Conservation (phyloP, 208 protist genomes). For the Trypanosoma cruzi region DNA sequence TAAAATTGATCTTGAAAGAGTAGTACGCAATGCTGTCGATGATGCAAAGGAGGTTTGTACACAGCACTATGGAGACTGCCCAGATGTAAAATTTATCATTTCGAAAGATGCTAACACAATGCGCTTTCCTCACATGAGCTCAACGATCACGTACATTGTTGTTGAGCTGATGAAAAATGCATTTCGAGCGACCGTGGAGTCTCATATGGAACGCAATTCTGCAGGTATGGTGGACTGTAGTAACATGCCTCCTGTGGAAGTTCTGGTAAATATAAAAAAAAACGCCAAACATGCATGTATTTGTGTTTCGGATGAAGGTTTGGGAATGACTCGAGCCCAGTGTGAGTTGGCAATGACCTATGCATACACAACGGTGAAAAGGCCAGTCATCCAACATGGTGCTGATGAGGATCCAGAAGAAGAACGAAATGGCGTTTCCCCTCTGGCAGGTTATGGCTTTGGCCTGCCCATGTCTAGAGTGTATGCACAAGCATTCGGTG, state of each 20-base stretch:
- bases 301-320: slow-evolving; percentile 82
- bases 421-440: slow-evolving; percentile 24
- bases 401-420: slow-evolving; percentile 26
- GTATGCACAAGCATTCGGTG: slow-evolving; percentile 94
- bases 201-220: slow-evolving; percentile 75
- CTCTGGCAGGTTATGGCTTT: slow-evolving; percentile 95
- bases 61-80: slow-evolving; percentile 88
- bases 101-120: slow-evolving; percentile 61
- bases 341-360: slow-evolving; percentile 91
- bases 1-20: slow-evolving; percentile 80
- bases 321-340: slow-evolving; percentile 76
- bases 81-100: slow-evolving; percentile 83
- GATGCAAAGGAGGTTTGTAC: slow-evolving; percentile 92
- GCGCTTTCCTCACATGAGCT: slow-evolving; percentile 92
- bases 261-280: slow-evolving; percentile 77
- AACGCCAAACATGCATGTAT: slow-evolving; percentile 82
- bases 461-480: slow-evolving; percentile 93
- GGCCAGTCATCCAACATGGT: slow-evolving; percentile 42
- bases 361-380: slow-evolving; percentile 92
- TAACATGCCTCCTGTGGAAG: slow-evolving; percentile 79
- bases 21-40: slow-evolving; percentile 83
- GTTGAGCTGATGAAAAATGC: slow-evolving; percentile 96
- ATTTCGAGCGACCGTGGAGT: slow-evolving; percentile 89
- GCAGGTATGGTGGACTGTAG: slow-evolving; percentile 70
- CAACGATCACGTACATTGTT: slow-evolving; percentile 95